Evolutionary conservation across 2,329 filamentous ascomycete genomes (phyloP).

Genomic region (Aspergillus persii): DNA sequence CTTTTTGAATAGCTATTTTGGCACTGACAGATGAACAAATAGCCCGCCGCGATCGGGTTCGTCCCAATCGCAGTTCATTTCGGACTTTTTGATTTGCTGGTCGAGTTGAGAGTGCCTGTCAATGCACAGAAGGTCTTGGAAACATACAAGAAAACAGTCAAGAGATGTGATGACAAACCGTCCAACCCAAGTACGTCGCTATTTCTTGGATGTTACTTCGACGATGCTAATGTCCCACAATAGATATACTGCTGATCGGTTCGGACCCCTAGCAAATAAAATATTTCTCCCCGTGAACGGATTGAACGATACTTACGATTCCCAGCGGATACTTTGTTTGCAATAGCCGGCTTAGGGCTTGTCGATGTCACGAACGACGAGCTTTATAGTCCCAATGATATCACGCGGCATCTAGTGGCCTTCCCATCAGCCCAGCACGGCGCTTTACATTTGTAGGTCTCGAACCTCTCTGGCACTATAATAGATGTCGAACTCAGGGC

Average conservation of each 20-base stretch:
- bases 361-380: constrained; percentile 33
- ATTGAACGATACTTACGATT: constrained; percentile 6
- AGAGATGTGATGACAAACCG: constrained; percentile 5
- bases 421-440: constrained; percentile 37
- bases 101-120: constrained; percentile 22
- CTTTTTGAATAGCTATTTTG: not conserved
- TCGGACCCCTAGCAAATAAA: constrained; percentile 14
- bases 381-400: constrained; percentile 30
- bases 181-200: constrained; percentile 2
- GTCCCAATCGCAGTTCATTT: constrained; percentile 38
- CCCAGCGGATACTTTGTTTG: constrained; percentile 36
- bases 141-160: constrained; percentile 17
- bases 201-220: constrained; percentile 19
- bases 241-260: constrained; percentile 8
- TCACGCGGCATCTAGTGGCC: constrained; percentile 35
- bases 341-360: constrained; percentile 37
- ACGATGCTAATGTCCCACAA: constrained; percentile 8
- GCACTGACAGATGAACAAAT: not conserved
- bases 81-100: constrained; percentile 31
- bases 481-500: too few species aligned
- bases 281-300: not conserved
- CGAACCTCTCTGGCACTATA: fast-evolving
- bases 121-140: constrained; percentile 28
- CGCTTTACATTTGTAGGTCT: constrained; percentile 38
- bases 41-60: constrained; percentile 23